Evolutionary conservation across 768 basidiomycete genomes (phyloP).

Genomic region (Lactarius tabidus): DNA sequence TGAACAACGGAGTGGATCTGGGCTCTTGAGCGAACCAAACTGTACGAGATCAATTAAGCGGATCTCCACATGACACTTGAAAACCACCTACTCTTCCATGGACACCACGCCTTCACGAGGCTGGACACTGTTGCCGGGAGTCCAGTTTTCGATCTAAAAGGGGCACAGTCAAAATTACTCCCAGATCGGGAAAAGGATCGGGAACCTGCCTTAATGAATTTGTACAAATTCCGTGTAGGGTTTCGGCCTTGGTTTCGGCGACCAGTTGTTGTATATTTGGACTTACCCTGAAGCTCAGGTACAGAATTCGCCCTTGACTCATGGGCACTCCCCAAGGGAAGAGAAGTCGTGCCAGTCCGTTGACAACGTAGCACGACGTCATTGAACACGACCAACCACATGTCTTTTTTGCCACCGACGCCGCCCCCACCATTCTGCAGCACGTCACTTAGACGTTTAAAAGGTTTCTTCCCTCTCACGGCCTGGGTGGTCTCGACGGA

Average conservation of each 20-base stretch:
- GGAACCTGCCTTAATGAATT: slow-evolving; percentile 73
- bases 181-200: slow-evolving; percentile 11
- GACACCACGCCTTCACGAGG: slow-evolving; percentile 78
- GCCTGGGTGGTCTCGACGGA: slow-evolving; percentile 43
- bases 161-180: slow-evolving; percentile 14
- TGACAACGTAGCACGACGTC: slow-evolving; percentile 94
- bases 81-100: slow-evolving; percentile 78
- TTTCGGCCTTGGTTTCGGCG: slow-evolving; percentile 67
- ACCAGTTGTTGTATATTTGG: slow-evolving; percentile 81
- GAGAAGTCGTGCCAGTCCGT: slow-evolving; percentile 80
- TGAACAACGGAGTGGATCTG: slow-evolving; percentile 54
- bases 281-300: slow-evolving; percentile 79
- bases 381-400: slow-evolving; percentile 95
- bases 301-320: slow-evolving; percentile 69
- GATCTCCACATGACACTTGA: slow-evolving; percentile 6
- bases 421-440: slow-evolving; percentile 50
- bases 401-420: slow-evolving; percentile 71
- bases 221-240: slow-evolving; percentile 88
- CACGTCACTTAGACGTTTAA: slow-evolving; percentile 89
- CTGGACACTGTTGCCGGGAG: slow-evolving; percentile 69
- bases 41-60: slow-evolving; percentile 30
- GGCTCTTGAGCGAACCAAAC: slow-evolving; percentile 66
- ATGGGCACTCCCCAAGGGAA: slow-evolving; percentile 67
- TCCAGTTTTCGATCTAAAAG: slow-evolving; percentile 80
- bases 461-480: slow-evolving; percentile 78